phyloP scores from a whole-genome alignment of 129 eudicot genomes.

The Pittosporum tobira region DNA sequence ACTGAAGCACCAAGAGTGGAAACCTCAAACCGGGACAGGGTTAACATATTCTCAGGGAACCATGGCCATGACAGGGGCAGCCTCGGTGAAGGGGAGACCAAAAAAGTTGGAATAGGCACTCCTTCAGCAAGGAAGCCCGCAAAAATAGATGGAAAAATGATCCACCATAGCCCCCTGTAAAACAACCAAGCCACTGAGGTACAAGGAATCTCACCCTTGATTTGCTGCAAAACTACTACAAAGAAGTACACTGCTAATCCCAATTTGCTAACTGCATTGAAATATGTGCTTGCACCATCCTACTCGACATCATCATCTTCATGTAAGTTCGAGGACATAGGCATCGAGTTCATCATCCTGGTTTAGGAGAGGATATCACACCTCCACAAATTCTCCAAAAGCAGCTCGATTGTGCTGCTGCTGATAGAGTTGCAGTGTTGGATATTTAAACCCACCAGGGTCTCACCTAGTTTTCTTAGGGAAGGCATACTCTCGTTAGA shows the following conservation, averaged over 20 bases:
- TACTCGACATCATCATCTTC: conserved; percentile 5
- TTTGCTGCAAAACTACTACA: conserved; percentile 6
- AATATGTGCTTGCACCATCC: not conserved
- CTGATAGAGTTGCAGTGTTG: conserved; percentile 73
- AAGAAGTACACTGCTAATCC: not conserved
- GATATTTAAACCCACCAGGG: conserved; percentile 65
- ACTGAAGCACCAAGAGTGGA: not conserved
- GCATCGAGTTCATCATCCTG: not conserved
- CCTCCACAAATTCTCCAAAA: conserved; percentile 64
- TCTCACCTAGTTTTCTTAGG: conserved; percentile 56
- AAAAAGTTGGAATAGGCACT: conserved; percentile 37
- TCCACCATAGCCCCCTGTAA: conserved; percentile 35
- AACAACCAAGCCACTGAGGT: conserved; percentile 34
- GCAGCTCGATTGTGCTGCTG: conserved; percentile 52
- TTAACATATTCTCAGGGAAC: conserved; percentile 29
- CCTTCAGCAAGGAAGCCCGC: conserved; percentile 24
- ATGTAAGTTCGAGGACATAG: not conserved
- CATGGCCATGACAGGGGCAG: conserved; percentile 33
- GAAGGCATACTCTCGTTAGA: conserved; percentile 53
- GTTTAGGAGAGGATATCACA: conserved; percentile 75
- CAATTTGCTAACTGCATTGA: not conserved
- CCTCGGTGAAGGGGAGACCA: conserved; percentile 24
- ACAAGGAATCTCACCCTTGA: conserved; percentile 7
- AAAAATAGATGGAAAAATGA: conserved; percentile 32
- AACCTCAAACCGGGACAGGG: conserved; percentile 17